A percentile compares a stretch with the other conserved stretches of the same genome.
phyloP scores from a whole-genome alignment of 768 basidiomycete genomes.

The Hypholoma sublateritium region DNA sequence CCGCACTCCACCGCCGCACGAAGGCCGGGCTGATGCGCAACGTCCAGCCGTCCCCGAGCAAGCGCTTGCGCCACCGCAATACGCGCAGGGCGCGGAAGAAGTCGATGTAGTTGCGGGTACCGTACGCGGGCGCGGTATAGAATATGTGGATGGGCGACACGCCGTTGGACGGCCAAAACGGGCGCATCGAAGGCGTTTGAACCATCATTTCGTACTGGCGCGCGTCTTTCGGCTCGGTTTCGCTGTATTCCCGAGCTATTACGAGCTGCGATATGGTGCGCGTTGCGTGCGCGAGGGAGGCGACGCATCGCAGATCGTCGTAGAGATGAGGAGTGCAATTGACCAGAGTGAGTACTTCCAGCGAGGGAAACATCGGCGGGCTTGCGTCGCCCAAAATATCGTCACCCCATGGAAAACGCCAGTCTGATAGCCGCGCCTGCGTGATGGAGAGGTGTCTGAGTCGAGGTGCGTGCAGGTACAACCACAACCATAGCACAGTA shows the following conservation, averaged over 20 bases:
- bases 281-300: neutral
- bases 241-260: neutral
- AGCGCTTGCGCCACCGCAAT: neutral
- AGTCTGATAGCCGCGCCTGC: neutral
- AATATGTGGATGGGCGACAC: neutral
- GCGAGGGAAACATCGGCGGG: neutral
- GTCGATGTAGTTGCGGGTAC: no score
- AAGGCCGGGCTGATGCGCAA: neutral
- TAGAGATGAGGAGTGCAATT: neutral
- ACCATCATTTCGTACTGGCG: neutral
- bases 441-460: neutral
- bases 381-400: neutral
- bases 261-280: neutral
- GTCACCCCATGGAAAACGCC: neutral
- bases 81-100: neutral
- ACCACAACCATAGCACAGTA: neutral
- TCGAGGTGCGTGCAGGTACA: neutral
- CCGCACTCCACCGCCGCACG: neutral
- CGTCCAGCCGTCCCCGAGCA: neutral
- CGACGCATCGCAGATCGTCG: neutral
- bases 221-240: neutral
- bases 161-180: neutral
- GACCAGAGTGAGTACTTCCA: neutral
- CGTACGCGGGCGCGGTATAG: neutral
- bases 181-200: neutral